Evolutionary conservation across 495 filamentous ascomycete genomes (phyloP).

Genomic region (Tuber borchii): DNA sequence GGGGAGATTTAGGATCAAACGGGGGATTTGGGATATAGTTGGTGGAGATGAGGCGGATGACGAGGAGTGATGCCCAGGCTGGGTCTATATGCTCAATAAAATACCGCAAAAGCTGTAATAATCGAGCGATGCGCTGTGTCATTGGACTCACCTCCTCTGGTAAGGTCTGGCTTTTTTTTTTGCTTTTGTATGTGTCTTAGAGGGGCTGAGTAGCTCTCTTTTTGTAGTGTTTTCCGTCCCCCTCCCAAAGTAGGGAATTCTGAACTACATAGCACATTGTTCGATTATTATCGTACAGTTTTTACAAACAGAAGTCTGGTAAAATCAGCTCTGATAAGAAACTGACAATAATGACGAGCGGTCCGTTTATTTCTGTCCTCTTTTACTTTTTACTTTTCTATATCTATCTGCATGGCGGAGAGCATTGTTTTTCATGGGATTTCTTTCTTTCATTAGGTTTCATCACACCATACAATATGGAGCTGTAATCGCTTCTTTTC

Average conservation of each 20-base stretch:
- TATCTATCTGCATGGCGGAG: not conserved
- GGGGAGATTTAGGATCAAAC: not conserved
- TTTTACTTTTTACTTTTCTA: not conserved
- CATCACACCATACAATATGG: not conserved
- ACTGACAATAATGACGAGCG: not conserved
- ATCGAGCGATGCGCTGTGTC: too few relatives aligned
- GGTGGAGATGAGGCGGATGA: constrained; percentile 20
- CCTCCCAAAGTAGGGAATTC: too few relatives aligned
- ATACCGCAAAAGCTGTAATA: too few relatives aligned
- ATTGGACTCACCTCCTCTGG: too few relatives aligned
- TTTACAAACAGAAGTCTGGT: constrained; percentile 10
- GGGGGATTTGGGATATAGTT: not conserved
- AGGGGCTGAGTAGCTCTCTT: too few relatives aligned
- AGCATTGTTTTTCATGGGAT: constrained; percentile 9
- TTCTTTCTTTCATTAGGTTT: not conserved
- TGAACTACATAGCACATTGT: too few relatives aligned
- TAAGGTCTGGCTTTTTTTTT: too few relatives aligned
- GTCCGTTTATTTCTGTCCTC: not conserved
- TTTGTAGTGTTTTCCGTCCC: too few relatives aligned
- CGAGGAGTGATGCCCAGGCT: constrained; percentile 8
- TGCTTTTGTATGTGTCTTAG: too few relatives aligned
- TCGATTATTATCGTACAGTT: too few relatives aligned
- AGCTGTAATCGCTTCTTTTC: not conserved
- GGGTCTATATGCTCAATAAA: not conserved
- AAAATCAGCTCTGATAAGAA: not conserved